phyloP scores from a whole-genome alignment of 371 early-diverging fungal genomes.

The Actinomortierella wolfii region DNA sequence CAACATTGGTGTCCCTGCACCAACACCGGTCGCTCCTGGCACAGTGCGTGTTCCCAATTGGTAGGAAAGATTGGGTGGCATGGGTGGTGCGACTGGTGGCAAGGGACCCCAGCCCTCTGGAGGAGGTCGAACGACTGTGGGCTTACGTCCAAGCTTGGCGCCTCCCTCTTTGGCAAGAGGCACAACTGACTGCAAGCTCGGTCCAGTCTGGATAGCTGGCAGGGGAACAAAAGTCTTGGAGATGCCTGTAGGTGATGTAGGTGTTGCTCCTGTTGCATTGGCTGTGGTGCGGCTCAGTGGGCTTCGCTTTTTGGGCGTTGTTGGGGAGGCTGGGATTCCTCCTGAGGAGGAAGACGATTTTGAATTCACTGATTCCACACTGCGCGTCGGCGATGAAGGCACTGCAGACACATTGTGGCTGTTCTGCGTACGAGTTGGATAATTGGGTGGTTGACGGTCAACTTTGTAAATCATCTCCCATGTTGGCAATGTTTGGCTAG shows the following conservation, averaged over 20 bases:
- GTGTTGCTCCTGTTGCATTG: too few species aligned
- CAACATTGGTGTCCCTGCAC: too few species aligned
- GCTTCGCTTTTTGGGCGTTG: neutral
- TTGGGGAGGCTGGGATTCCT: neutral
- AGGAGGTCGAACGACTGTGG: conserved; percentile 42
- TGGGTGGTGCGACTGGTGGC: conserved; percentile 41
- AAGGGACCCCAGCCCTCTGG: conserved; percentile 48
- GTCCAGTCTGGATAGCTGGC: conserved; percentile 41
- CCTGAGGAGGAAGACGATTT: too few species aligned
- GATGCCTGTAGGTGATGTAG: neutral
- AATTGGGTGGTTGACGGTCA: conserved; percentile 40
- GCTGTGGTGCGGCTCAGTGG: too few species aligned
- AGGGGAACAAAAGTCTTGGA: conserved; percentile 13
- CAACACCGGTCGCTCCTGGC: too few species aligned
- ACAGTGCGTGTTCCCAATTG: conserved; percentile 37
- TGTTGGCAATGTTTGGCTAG: conserved; percentile 27
- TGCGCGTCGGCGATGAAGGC: conserved; percentile 3
- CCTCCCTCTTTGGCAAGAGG: conserved; percentile 3
- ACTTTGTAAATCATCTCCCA: conserved; percentile 48
- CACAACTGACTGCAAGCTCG: conserved; percentile 16
- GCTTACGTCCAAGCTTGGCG: conserved; percentile 25
- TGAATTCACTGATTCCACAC: too few species aligned
- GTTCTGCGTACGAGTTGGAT: conserved; percentile 32
- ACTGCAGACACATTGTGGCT: neutral
- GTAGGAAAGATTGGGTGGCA: conserved; percentile 26